These are phyloP conservation scores for Botrytis cinerea DNA, from an alignment of 2,329 filamentous ascomycete species.

Conservation along the genomic window DNA sequence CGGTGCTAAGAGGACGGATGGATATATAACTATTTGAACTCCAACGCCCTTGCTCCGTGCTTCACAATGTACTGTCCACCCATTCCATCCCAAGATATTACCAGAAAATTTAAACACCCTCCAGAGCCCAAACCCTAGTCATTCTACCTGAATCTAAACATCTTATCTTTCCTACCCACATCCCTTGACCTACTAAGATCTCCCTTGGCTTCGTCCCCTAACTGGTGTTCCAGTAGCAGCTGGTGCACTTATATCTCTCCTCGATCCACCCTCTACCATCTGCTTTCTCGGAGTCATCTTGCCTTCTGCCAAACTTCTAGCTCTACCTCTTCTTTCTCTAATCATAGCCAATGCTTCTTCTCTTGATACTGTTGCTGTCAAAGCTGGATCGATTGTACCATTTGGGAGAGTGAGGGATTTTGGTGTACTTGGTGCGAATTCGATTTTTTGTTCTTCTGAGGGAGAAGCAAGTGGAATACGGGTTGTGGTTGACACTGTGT, in stretches of 20 bases:
- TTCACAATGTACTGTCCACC: background rate
- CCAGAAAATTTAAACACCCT: background rate
- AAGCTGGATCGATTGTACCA: slow-evolving; percentile 50
- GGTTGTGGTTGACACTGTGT: slow-evolving; percentile 42
- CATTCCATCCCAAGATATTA: background rate
- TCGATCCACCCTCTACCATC: slow-evolving; percentile 35
- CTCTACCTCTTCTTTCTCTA: slow-evolving; percentile 68
- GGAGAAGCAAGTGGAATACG: slow-evolving; percentile 39
- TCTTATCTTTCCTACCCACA: background rate
- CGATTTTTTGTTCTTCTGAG: slow-evolving; percentile 26
- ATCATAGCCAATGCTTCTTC: slow-evolving; percentile 78
- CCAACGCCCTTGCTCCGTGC: background rate
- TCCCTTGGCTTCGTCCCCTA: slow-evolving; percentile 30
- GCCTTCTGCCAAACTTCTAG: slow-evolving; percentile 66
- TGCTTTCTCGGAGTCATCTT: slow-evolving; percentile 59
- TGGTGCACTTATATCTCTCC: slow-evolving; percentile 41
- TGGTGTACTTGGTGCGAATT: slow-evolving; percentile 23
- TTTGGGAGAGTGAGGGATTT: slow-evolving; percentile 26
- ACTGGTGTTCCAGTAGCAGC: slow-evolving; percentile 34
- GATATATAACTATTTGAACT: slow-evolving; percentile 15
- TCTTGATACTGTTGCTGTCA: slow-evolving; percentile 67
- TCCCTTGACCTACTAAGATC: background rate
- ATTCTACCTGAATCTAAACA: background rate
- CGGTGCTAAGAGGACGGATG: slow-evolving; percentile 12
- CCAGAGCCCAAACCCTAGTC: background rate